Base-by-base conservation (phyloP, 129 eudicot species). In the Escallonia rubra region DNA sequence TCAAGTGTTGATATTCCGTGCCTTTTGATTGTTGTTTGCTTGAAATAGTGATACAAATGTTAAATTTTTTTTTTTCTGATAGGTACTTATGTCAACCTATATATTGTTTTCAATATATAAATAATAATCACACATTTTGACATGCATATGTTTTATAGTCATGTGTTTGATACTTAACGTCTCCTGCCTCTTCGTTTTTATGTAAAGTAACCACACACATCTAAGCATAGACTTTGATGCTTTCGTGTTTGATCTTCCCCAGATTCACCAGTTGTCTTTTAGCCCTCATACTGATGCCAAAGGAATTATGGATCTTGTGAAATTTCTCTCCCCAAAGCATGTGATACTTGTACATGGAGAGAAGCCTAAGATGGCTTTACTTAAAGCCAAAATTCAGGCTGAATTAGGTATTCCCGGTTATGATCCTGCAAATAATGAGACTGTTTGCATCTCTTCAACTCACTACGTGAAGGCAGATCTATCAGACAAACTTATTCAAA, bases 281-380 rank as follows among this genome's bases (percentile, higher is more conserved):
- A 93, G 99, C 74, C 85, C 96, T 41, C 99, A 93, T 73, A 93
- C 99, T 0, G 99, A 93, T 72, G 86, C 90, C 61, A 93, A 86
- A 73, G 99, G 99, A 66, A 93, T 93, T 16, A 86, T 89, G 95
- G 99, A 89, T 81, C 92, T 89, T 43, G 82, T 93, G 40, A 89
- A 77, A 16, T 93, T 93, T 84, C 93, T 93, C 23, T 80, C 85
- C n/a, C 99, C 99, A 13, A 93, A 89, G 76, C 69, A 89, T 43
- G 93, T 89, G 65, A 72, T 93, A 6, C 96, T 93, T 43, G 93
- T 89, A 53, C 99, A 93, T 50, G 99, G 95, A 13, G 95, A 93
- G 69, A 86, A 86, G 69, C 95, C 87, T 9, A 86, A 81, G 47
- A 93, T 93, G 92, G 87, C 72, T 58, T 4, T 53, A 11, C 85